Conservation (phyloP, 176 grass and related monocot species). For the Cenchrus americanus region DNA sequence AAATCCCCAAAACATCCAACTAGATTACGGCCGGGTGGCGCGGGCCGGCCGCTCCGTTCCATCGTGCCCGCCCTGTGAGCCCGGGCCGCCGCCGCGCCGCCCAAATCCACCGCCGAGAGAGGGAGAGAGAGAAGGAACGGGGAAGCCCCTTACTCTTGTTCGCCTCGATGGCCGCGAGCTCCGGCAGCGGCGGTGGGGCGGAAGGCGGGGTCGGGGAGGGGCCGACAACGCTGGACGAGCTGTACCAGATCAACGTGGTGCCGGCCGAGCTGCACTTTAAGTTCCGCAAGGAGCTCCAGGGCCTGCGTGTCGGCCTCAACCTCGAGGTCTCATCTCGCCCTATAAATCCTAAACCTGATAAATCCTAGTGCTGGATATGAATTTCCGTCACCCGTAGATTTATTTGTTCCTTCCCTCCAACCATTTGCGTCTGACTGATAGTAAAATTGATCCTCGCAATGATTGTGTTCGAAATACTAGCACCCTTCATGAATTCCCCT, state of each 20-base stretch:
- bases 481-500: not conserved
- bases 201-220: conserved; percentile 54
- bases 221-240: conserved; percentile 76
- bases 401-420: not conserved
- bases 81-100: conserved; percentile 1
- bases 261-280: conserved; percentile 93
- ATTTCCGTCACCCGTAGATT: conserved; percentile 1
- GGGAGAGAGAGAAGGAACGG: no score
- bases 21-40: conserved; percentile 42
- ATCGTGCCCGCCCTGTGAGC: not conserved
- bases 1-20: conserved; percentile 15
- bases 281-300: conserved; percentile 91
- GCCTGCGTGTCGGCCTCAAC: conserved; percentile 86
- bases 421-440: not conserved
- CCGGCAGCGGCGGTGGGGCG: conserved; percentile 24
- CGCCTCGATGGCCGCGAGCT: conserved; percentile 51
- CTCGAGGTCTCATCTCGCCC: conserved; percentile 56
- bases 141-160: no score
- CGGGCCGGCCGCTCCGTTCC: conserved; percentile 34
- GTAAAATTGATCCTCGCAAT: not conserved
- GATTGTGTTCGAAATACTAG: not conserved
- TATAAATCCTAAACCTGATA: not conserved
- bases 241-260: conserved; percentile 87
- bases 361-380: not conserved
- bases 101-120: conserved; percentile 21